Base-by-base conservation (phyloP, 768 basidiomycete genomes). In the Lyophyllum semitale region DNA sequence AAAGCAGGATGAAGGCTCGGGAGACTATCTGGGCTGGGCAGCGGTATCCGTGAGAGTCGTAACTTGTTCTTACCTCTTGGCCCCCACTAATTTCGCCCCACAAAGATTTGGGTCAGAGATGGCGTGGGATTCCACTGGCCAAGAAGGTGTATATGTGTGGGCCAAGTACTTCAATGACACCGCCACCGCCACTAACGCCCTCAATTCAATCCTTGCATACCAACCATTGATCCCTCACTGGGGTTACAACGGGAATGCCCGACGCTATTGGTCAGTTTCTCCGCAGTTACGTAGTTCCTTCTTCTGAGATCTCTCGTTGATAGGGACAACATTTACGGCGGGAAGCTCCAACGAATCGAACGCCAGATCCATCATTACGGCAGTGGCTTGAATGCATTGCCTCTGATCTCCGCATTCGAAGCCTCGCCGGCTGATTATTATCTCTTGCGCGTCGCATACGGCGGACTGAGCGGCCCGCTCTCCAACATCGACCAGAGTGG, bases 281-380 rank as follows among this genome's bases (percentile, higher is more conserved):
- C 15, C 35, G 35, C 29, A 9, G 37, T 22, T 11, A n/a, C 15
- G 8, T 20, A 18, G 3, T 32, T 26, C 23, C 52, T 9, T 51
- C 17, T 30, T 47, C 40, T 44, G 50, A 54, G 33, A 15, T 53
- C 44, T 58, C 27, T 20, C 32, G 9, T 18, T 48, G 22, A 13
- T 51, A 82, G 81, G 83, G 83, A 84, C 64, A 82, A 81, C 53
- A 68, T 82, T 15, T 84, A 82, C 50, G 82, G 78, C 15, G 81
- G 81, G 1, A 83, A 84, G 60, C 69, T 83, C 4, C 73, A 76
- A 59, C 71, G 81, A 32, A 79, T 80, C 54, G 83, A 84, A 63
- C 75, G 82, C 6, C 82, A 83, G 61, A 78, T 83, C 45, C 82
- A 83, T 63, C 82, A 84, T 61, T 84, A 84, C 58, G 82, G 82